Base-by-base conservation (phyloP, 1,284 basidiomycete genomes). In the Trichosporon faecale region DNA sequence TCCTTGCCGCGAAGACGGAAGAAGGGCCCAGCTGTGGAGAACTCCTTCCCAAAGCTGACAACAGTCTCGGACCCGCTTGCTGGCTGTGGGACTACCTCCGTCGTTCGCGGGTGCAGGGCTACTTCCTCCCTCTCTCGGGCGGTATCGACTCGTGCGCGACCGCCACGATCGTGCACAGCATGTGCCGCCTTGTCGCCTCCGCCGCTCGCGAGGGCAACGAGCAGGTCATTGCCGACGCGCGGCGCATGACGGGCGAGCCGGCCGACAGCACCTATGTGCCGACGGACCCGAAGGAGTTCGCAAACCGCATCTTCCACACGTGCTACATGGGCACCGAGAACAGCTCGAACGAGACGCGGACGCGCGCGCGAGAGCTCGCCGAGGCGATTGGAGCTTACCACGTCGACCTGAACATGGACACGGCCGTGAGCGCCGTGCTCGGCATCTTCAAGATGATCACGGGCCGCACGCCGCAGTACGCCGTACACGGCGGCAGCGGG, bases 241-340 rank as follows among this genome's bases (percentile, higher is more conserved):
- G 94, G 27, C 88, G 95, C 40, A 96, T 99, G 74, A 88, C 87
- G 1, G 93, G 94, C 21, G 93, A 95, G 79, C 87, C 90, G 0
- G 89, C 90, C 65, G 89, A 88, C 73, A 95, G 93, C 4, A 83
- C 83, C 0, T 99, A 98, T 82, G 79, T 93, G 27, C 97, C 96
- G 0, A 86, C 87, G 0, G 93, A 97, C 78, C 89, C 95, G 0
- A 88, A 87, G 70, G 97, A 98, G 78, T 94, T 98, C 75, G 89
- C 90, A 63, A 86, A 86, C 69, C 87, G 94, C 35, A 90, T 98
- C 70, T 98, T 99, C 86, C 94, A 98, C 80, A 98, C 96, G 0
- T 98, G 94, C 84, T 99, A 98, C 84, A 99, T 99, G 97, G 96
- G 96, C 12, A 99, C 96, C 0, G 92, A 95, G 81, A 96, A 99